Conservation (phyloP, 495 filamentous ascomycete species). For the Platismatia glauca region DNA sequence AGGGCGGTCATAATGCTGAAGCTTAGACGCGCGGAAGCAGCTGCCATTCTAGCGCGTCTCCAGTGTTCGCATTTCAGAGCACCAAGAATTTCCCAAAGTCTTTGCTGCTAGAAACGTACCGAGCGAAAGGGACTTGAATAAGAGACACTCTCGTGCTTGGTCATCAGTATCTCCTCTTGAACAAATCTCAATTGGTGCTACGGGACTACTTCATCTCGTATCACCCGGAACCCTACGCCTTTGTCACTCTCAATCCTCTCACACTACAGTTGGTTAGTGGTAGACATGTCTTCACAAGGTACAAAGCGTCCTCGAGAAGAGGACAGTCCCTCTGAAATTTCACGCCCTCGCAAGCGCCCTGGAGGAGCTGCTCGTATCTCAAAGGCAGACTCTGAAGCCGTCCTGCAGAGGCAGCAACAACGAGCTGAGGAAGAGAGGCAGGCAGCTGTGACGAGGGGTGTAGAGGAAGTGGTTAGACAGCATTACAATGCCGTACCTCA, state of each 20-base stretch:
- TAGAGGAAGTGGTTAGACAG: slow-evolving; percentile 77
- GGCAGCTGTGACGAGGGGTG: slow-evolving; percentile 41
- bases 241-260: not conserved
- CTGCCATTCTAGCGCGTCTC: not conserved
- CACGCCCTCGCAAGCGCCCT: slow-evolving; percentile 76
- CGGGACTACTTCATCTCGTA: not conserved
- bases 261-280: not conserved
- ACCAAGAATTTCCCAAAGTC: no score
- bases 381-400: slow-evolving; percentile 57
- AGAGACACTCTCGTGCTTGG: not conserved
- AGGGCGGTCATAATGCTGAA: not conserved
- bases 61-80: no score
- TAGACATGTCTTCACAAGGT: slow-evolving; percentile 10
- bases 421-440: slow-evolving; percentile 44
- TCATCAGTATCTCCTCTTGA: not conserved
- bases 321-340: slow-evolving; percentile 24
- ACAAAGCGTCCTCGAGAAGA: slow-evolving; percentile 15
- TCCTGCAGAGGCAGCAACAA: slow-evolving; percentile 57
- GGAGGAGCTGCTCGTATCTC: slow-evolving; percentile 72
- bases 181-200: not conserved
- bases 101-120: not conserved
- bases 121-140: not conserved
- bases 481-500: slow-evolving; percentile 96
- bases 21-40: slow-evolving; percentile 6
- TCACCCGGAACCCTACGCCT: not conserved